Evolutionary conservation across 2,329 filamentous ascomycete genomes (phyloP).

Genomic region (Acephala macrosclerotiorum): DNA sequence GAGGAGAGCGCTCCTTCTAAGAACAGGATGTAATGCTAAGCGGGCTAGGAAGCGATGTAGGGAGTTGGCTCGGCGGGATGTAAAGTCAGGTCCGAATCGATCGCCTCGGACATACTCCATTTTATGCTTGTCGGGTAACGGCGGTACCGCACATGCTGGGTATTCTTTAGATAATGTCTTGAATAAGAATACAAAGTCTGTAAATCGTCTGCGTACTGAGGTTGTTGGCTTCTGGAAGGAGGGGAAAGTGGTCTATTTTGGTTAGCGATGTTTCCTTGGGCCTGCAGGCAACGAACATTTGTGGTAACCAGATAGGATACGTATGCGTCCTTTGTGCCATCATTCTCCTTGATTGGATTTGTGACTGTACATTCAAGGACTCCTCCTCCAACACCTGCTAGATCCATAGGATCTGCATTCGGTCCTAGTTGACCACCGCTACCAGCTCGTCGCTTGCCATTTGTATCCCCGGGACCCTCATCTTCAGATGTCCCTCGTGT

Average conservation of each 20-base stretch:
- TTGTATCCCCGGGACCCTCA: slow-evolving; percentile 31
- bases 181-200: slow-evolving; percentile 96
- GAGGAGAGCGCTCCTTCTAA: slow-evolving; percentile 83
- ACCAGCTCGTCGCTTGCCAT: slow-evolving; percentile 31
- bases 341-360: slow-evolving; percentile 90
- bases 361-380: slow-evolving; percentile 84
- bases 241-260: slow-evolving; percentile 83
- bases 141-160: slow-evolving; percentile 90
- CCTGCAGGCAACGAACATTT: slow-evolving; percentile 62
- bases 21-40: slow-evolving; percentile 84
- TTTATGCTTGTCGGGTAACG: slow-evolving; percentile 96
- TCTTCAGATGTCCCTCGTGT: slow-evolving; percentile 49
- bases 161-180: slow-evolving; percentile 89
- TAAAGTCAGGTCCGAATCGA: slow-evolving; percentile 94
- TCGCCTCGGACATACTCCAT: slow-evolving; percentile 99
- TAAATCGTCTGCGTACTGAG: slow-evolving; percentile 87
- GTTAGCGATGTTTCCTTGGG: slow-evolving; percentile 31
- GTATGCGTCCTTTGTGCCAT: slow-evolving; percentile 95
- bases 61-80: slow-evolving; percentile 84
- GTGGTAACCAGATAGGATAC: slow-evolving; percentile 96
- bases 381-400: slow-evolving; percentile 72
- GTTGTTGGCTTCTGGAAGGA: slow-evolving; percentile 87
- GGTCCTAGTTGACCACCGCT: slow-evolving; percentile 41
- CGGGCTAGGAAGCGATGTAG: slow-evolving; percentile 90
- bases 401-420: slow-evolving; percentile 54